Conservation (phyloP, 1,139 yeast species). For the Magnusiomyces ingens region DNA sequence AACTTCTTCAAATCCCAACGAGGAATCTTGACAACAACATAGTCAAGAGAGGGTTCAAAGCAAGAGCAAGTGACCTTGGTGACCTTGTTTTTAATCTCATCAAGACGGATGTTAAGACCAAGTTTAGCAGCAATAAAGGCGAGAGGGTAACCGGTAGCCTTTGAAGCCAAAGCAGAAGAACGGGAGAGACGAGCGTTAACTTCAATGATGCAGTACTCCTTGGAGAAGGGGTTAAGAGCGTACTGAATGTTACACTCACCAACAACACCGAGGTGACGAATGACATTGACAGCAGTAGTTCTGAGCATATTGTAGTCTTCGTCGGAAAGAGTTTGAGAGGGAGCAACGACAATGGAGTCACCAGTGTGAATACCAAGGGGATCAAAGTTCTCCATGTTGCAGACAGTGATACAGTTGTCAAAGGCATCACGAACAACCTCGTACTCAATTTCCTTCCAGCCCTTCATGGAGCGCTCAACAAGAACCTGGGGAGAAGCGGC, state of each 20-base stretch:
- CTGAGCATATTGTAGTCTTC: constrained; percentile 98
- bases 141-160: constrained; percentile 97
- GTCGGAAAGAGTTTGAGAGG: constrained; percentile 93
- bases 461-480: constrained; percentile 94
- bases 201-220: constrained; percentile 94
- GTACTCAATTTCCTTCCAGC: constrained; percentile 98
- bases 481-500: constrained; percentile 95
- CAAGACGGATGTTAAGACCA: constrained; percentile 85
- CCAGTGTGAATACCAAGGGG: constrained; percentile 98
- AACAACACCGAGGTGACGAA: constrained; percentile 96
- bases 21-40: constrained; percentile 94
- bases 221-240: constrained; percentile 82
- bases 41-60: constrained; percentile 95
- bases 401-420: constrained; percentile 95
- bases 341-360: constrained; percentile 98
- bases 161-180: constrained; percentile 95
- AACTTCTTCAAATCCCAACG: constrained; percentile 97
- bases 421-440: constrained; percentile 97
- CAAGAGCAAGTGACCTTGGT: constrained; percentile 94
- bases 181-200: constrained; percentile 96
- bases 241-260: constrained; percentile 99
- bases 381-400: constrained; percentile 98
- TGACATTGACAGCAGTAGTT: constrained; percentile 93
- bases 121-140: constrained; percentile 98
- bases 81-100: constrained; percentile 90